Percentiles rank a stretch among this genome's conserved stretches.
These are phyloP conservation scores for Lentinula detonsa DNA, from an alignment of 768 basidiomycete genomes.

Conservation along the genomic window DNA sequence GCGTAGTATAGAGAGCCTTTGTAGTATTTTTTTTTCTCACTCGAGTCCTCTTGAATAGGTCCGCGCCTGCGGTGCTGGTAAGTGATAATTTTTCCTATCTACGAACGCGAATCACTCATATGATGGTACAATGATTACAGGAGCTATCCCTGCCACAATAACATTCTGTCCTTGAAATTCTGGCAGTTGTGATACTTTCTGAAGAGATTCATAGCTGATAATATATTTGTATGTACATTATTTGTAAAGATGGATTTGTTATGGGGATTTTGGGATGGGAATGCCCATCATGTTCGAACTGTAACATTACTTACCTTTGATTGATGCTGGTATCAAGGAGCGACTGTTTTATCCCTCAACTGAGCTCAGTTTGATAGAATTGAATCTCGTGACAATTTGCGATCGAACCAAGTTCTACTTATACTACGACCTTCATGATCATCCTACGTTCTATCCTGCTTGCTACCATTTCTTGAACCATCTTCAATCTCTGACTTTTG, in stretches of 20 bases:
- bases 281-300: neutral
- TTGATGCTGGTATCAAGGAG: neutral
- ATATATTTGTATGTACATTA: neutral
- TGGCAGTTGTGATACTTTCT: neutral
- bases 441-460: neutral
- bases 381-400: neutral
- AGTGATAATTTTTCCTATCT: neutral
- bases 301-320: neutral
- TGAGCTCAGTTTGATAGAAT: neutral
- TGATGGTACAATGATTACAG: neutral
- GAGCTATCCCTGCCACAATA: neutral
- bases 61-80: neutral
- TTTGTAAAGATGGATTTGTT: neutral
- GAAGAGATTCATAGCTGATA: neutral
- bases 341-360: neutral
- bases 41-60: neutral
- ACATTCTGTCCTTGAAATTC: conserved; percentile 1
- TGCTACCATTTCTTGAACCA: neutral
- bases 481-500: neutral
- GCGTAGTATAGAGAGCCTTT: neutral
- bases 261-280: neutral
- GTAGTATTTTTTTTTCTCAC: neutral
- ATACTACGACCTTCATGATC: neutral
- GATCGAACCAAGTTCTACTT: neutral
- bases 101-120: neutral